Base-by-base conservation (phyloP, 2,329 filamentous ascomycete genomes). In the Fragosphaeria purpurea region DNA sequence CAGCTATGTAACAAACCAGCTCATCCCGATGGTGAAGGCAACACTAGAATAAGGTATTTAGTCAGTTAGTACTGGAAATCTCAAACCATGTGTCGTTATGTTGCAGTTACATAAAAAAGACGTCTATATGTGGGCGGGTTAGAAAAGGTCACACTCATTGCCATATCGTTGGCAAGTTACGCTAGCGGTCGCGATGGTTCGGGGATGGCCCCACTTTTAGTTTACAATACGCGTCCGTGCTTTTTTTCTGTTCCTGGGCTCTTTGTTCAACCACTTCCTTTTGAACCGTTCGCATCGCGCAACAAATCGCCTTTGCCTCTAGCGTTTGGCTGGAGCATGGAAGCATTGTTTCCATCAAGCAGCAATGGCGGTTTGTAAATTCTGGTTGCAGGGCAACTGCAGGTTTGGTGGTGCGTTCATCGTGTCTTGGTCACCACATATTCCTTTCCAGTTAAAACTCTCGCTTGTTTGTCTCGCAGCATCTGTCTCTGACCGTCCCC, bases 311-410 rank as follows among this genome's bases (percentile, higher is more conserved):
- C 11, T 37, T 11, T 37, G 7, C 7, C 35, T 37, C 35, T 37
- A 7, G 7, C 11, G 35, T 11, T 37, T 11, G 2, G 7, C 35
- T 37, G 7, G 35, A 37, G 35, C 35, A 37, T 37, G 35, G 7
- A 37, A 30, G 8, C 40, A 7, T 34, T 32, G 22, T n/a, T 12
- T 8, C 31, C 12, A 42, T 22, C 2, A 38, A 32, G 3, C 6
- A 31, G 44, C 22, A 4, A 58, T 59, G 61, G 48, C 56, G 4
- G 53, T 76, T 50, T 77, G 74, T 65, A 68, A 65, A 60, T 77
- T 70, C 62, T 77, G 61, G 54, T 65, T 70, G 64, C 71, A 74
- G 60, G 75, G 75, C 51, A 67, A 67, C 62, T 78, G 75, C 70
- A 72, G 67, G 53, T 73, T 66, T 58, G 75, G 75, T 62, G 67